Evolutionary conservation across 768 basidiomycete species (phyloP), one percentile per base, ranked within the genome.

Genomic region (Amanita fuliginea): DNA sequence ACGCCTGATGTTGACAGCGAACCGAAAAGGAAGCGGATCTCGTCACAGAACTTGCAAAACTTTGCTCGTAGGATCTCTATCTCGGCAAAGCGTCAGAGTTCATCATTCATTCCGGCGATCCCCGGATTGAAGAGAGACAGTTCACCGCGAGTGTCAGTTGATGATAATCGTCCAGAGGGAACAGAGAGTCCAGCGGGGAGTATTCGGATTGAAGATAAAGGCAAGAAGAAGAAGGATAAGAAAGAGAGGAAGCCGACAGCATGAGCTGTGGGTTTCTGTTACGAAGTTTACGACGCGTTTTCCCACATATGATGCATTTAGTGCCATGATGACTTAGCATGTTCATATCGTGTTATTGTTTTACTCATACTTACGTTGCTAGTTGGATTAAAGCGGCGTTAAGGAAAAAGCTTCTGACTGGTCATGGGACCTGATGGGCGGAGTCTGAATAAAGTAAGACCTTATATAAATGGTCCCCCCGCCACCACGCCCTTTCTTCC

Each of bases 11-110:
- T 73, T 1, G 85, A 84, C 3, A 60, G 75, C n/a, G 86, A 86
- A 57, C 78, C 78, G 30, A 88, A 87, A 68, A 73, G 86, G 53
- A 86, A 83, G 60, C 77, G 86, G 16, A 87, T 86, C 51, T 81
- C 86, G 7, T 84, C 86, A 22, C 88, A 92, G 61, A 90, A 90
- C 58, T 86, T 92, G 71, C 86, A 88, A 61, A 76, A 86, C 14
- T 60, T 91, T 33, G 88, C 86, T 13, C 71, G 86, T 52, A 72
- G 78, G 53, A 81, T 91, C 49, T 88, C 86, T 8, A 63, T 86
- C 39, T 75, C 70, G 24, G 75, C 80, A 0, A 73, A 76, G 41
- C 75, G 81, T 22, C 75, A 77, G 54, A 76, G 74, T 33, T 75
- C 72, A 19, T 66, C 71, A 8, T 61, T 65, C 32, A 68, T 78